These are phyloP conservation scores for Yarrowia sp. DNA, from an alignment of 805 yeast species.

Conservation along the genomic window DNA sequence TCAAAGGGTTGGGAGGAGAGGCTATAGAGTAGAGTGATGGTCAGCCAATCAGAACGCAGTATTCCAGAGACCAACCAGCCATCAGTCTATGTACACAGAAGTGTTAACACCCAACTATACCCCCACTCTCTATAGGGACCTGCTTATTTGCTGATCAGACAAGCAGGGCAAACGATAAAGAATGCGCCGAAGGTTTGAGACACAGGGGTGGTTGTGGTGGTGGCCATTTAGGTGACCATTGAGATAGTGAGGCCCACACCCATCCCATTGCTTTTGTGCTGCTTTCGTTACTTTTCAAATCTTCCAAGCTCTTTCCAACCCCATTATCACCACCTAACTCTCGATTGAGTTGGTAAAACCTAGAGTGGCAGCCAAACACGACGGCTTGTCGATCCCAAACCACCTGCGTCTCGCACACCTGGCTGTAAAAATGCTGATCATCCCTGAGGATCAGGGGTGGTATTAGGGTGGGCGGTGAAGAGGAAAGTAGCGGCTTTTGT, in stretches of 20 bases:
- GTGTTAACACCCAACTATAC: neutral
- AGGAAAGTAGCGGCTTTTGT: too few species aligned
- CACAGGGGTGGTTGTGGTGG: neutral
- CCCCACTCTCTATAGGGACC: conserved; percentile 21
- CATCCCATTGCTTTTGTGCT: too few species aligned
- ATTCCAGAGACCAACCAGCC: neutral
- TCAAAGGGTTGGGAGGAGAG: too few species aligned
- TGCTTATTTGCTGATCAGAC: conserved; percentile 37
- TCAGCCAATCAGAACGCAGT: too few species aligned
- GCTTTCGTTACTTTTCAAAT: too few species aligned
- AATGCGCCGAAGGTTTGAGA: conserved; percentile 13
- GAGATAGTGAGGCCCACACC: too few species aligned
- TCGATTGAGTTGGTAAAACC: conserved; percentile 34
- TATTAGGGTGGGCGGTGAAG: conserved; percentile 1
- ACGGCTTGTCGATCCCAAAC: conserved; percentile 27
- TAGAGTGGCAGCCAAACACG: conserved; percentile 31
- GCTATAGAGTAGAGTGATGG: too few species aligned
- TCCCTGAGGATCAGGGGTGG: conserved; percentile 36
- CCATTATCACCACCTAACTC: neutral
- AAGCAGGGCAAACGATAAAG: conserved; percentile 38
- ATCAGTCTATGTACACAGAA: too few species aligned
- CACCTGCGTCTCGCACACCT: conserved; percentile 17
- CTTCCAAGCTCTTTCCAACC: too few species aligned
- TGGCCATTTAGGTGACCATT: too few species aligned
- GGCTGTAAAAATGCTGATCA: conserved; percentile 29